Evolutionary conservation across 495 filamentous ascomycete genomes (phyloP).

Genomic region (Apodospora peruviana): DNA sequence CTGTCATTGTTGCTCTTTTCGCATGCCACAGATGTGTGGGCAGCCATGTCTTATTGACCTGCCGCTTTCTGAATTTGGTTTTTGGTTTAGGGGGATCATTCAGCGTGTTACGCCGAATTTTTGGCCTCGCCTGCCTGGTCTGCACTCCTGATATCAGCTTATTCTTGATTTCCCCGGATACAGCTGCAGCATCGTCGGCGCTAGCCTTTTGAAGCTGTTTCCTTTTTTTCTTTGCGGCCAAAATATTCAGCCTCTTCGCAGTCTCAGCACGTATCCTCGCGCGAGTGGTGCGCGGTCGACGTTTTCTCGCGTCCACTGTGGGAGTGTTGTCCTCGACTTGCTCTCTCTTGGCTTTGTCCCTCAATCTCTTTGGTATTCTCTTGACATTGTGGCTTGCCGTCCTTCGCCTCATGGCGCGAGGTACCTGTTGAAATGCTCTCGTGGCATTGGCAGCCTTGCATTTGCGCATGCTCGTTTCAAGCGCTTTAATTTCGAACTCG

Average conservation of each 20-base stretch:
- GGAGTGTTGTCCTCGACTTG: slow-evolving; percentile 92
- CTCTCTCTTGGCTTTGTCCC: slow-evolving; percentile 66
- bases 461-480: slow-evolving; percentile 71
- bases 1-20: slow-evolving; percentile 84
- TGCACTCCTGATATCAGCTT: slow-evolving; percentile 23
- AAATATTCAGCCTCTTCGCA: slow-evolving; percentile 61
- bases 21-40: slow-evolving; percentile 93
- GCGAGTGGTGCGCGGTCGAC: slow-evolving; percentile 61
- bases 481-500: slow-evolving; percentile 80
- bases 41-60: slow-evolving; percentile 85
- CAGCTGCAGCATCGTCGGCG: not conserved
- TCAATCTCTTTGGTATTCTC: slow-evolving; percentile 75
- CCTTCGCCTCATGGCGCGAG: slow-evolving; percentile 72
- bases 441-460: slow-evolving; percentile 61
- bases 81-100: slow-evolving; percentile 59
- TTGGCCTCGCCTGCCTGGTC: slow-evolving; percentile 47
- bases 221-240: slow-evolving; percentile 54
- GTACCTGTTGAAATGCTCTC: slow-evolving; percentile 85
- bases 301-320: slow-evolving; percentile 63
- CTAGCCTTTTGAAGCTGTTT: slow-evolving; percentile 43
- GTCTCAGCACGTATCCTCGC: slow-evolving; percentile 77
- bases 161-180: not conserved
- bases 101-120: slow-evolving; percentile 65
- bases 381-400: slow-evolving; percentile 95
- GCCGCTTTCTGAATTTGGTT: slow-evolving; percentile 77